Conservation (phyloP, 805 yeast species). For the Blastobotrys peoriensis region DNA sequence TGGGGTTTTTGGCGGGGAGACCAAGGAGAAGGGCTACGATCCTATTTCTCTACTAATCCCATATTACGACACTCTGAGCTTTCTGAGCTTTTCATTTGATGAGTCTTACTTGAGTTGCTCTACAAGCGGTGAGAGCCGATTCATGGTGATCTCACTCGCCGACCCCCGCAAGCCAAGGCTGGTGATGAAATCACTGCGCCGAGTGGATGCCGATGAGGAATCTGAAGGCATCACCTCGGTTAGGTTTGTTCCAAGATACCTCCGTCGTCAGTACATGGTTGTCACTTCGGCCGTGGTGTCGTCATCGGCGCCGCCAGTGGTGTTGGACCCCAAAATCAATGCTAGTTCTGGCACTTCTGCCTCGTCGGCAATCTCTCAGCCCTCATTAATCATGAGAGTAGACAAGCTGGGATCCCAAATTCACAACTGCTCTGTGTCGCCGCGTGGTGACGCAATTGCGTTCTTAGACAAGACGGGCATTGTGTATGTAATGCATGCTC, state of each 20-base stretch:
- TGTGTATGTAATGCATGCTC: slow-evolving; percentile 59
- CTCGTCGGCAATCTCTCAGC: slow-evolving; percentile 44
- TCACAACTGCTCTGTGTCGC: slow-evolving; percentile 69
- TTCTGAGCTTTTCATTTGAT: slow-evolving; percentile 65
- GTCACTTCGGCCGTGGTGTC: slow-evolving; percentile 42
- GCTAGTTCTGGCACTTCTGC: slow-evolving; percentile 3
- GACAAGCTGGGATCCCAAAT: slow-evolving; percentile 79
- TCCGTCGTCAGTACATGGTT: slow-evolving; percentile 39
- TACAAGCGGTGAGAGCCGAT: slow-evolving; percentile 70
- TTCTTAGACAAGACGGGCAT: slow-evolving; percentile 74
- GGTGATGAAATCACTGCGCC: slow-evolving; percentile 61
- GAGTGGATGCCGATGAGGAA: slow-evolving; percentile 59
- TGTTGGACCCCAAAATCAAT: slow-evolving; percentile 54
- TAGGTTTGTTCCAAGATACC: slow-evolving; percentile 62
- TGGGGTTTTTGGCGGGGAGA: slow-evolving; percentile 19
- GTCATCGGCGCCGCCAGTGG: slow-evolving; percentile 60
- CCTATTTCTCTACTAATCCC: slow-evolving; percentile 42
- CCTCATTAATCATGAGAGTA: slow-evolving; percentile 53
- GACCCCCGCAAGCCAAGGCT: slow-evolving; percentile 60
- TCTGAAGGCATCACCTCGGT: slow-evolving; percentile 87
- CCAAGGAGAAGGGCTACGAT: neutral
- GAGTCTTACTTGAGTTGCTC: slow-evolving; percentile 69
- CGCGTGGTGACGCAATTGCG: slow-evolving; percentile 81
- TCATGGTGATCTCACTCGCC: slow-evolving; percentile 63
- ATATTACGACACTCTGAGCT: slow-evolving; percentile 76